Conservation (phyloP, 140 eudicot genomes). For the Flaveria floridana region DNA sequence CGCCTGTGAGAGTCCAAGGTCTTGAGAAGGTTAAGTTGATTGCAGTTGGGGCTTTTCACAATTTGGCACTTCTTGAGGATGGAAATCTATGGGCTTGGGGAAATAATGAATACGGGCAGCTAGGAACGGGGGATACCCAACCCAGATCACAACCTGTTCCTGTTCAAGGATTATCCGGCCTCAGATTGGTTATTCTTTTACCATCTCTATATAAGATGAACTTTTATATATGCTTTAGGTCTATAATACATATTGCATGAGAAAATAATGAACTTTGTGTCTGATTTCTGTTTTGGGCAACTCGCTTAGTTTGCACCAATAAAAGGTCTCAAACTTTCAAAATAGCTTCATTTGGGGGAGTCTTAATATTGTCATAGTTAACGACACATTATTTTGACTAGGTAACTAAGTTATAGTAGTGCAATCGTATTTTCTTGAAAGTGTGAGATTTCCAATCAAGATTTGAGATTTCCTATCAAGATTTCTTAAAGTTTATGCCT, state of each 20-base stretch:
- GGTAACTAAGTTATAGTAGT: neutral
- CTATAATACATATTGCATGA: neutral
- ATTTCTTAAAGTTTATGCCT: neutral
- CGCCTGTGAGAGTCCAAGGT: conserved; percentile 97
- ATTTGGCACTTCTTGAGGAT: conserved; percentile 84
- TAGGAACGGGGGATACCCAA: conserved; percentile 98
- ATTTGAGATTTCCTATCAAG: neutral
- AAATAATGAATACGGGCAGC: conserved; percentile 96
- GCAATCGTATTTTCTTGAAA: neutral
- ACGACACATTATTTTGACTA: neutral
- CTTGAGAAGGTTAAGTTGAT: conserved; percentile 83
- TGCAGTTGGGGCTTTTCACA: conserved; percentile 99
- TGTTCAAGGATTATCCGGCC: conserved; percentile 83
- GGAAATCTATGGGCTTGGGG: conserved; percentile 97
- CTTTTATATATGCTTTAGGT: neutral
- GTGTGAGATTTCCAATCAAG: neutral
- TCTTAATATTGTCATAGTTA: neutral
- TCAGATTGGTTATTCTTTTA: conserved; percentile 59
- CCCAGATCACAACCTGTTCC: conserved; percentile 97
- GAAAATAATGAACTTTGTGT: neutral
- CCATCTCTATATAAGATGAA: conserved; percentile 8
- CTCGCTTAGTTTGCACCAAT: neutral
- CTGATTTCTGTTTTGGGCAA: conserved; percentile 1
- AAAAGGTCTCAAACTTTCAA: neutral
- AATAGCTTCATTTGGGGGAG: neutral